Conservation (phyloP, 495 filamentous ascomycete species). For the Xylaria scruposa region DNA sequence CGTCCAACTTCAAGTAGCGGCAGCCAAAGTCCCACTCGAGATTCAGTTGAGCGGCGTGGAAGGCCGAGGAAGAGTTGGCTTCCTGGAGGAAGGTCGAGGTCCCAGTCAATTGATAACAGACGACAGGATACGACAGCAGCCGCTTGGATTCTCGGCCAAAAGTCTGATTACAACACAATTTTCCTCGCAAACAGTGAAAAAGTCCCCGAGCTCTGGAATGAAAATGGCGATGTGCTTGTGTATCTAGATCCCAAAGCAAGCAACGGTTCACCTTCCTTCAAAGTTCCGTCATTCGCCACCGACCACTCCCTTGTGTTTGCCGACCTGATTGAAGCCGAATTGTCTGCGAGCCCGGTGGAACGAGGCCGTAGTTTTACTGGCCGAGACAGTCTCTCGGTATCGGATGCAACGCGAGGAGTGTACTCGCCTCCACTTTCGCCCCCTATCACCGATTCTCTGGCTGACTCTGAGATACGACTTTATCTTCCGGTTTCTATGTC, state of each 20-base stretch:
- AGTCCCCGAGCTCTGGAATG: conserved; percentile 88
- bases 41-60: conserved; percentile 36
- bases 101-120: conserved; percentile 43
- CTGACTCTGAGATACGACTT: conserved; percentile 65
- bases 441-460: conserved; percentile 44
- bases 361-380: conserved; percentile 50
- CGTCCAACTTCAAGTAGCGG: conserved; percentile 44
- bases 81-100: conserved; percentile 51
- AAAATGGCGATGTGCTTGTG: conserved; percentile 79
- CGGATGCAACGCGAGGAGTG: conserved; percentile 52
- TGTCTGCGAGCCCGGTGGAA: conserved; percentile 50
- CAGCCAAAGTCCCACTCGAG: conserved; percentile 40
- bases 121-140: conserved; percentile 37
- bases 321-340: conserved; percentile 70
- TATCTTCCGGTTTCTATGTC: conserved; percentile 63
- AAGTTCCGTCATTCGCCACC: conserved; percentile 73
- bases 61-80: conserved; percentile 53
- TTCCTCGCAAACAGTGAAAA: conserved; percentile 65
- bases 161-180: conserved; percentile 66
- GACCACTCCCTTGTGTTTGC: conserved; percentile 72
- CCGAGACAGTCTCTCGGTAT: conserved; percentile 45
- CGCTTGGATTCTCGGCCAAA: conserved; percentile 69
- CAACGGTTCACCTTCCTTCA: conserved; percentile 76
- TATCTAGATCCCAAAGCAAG: conserved; percentile 77
- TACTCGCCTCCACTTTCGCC: conserved; percentile 42